Evolutionary conservation across 1,139 yeast species (phyloP), one percentile per base, ranked within the genome.

Genomic region (Yamadazyma epiphylla): DNA sequence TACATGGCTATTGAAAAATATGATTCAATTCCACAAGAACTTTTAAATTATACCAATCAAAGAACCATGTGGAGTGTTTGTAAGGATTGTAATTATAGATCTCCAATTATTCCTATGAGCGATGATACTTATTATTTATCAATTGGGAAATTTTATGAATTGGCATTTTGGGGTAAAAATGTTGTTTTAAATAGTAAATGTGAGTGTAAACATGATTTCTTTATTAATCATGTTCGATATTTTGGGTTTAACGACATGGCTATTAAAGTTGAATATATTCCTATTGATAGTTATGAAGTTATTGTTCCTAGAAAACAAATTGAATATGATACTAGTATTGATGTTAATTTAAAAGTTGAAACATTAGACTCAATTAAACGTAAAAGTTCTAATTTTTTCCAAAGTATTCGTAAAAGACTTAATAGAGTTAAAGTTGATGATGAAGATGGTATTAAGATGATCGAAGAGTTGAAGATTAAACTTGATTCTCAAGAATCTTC

Each of bases 11-110:
- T 87, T 13, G 95, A 86, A 46, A 69, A 67, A 33, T 53, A 52
- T 30, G 68, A 63, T 13, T 40, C 71, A 62, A 35, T 80, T 3
- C 79, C 86, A 1, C 78, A 80, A 7, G 60, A 78, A 26, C 79
- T 78, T 37, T 13, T 32, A 25, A 74, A 80, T 45, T 74, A 74
- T n/a, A 50, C 53, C 24, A 60, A 63, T 32, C 66, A 63, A 37
- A 77, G 94, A 29, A 64, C 88, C 28, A 82, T 89, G 70, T 94
- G 98, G 98, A 85, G 95, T 52, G 79, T 75, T 42, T 94, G 99
- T 56, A 85, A 82, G 36, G 69, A 67, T 30, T 94, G 99, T 53
- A 74, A 78, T 13, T 73, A 70, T 27, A 70, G 83, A 0, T 80
- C 95, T 3, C 94, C 96, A 0, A 79, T 85, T 10, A 62, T 80